Percentiles rank a stretch among this genome's conserved stretches.
phyloP scores from a whole-genome alignment of 176 grass and related monocot species.

The Phyllostachys edulis region DNA sequence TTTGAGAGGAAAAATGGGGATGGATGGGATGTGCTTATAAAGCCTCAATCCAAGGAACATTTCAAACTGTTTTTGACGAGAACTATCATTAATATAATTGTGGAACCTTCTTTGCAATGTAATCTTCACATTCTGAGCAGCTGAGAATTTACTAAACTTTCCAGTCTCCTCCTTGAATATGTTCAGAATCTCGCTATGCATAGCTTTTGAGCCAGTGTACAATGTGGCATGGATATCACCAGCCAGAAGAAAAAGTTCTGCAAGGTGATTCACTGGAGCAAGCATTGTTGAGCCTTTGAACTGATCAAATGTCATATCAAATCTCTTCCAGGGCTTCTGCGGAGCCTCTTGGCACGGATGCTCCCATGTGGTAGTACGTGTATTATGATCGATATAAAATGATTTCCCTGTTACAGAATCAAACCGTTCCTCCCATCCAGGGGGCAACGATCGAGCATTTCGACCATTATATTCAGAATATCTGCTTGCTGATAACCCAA shows the following conservation, averaged over 20 bases:
- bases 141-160: slow-evolving; percentile 85
- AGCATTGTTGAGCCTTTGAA: slow-evolving; percentile 93
- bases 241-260: slow-evolving; percentile 92
- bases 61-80: slow-evolving; percentile 95
- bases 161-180: slow-evolving; percentile 96
- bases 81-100: slow-evolving; percentile 82
- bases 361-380: slow-evolving; percentile 83
- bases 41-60: slow-evolving; percentile 99
- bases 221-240: slow-evolving; percentile 99
- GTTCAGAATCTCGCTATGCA: slow-evolving; percentile 98
- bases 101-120: slow-evolving; percentile 84
- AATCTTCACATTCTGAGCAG: slow-evolving; percentile 97
- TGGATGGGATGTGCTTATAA: slow-evolving; percentile 92
- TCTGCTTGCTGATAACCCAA: slow-evolving; percentile 54
- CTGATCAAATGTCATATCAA: slow-evolving; percentile 91
- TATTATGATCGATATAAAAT: slow-evolving; percentile 97
- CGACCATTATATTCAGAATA: slow-evolving; percentile 57
- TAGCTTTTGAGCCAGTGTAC: slow-evolving; percentile 99
- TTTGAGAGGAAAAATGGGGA: slow-evolving; percentile 81
- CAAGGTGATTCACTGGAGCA: slow-evolving; percentile 80
- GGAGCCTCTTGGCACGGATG: slow-evolving; percentile 77
- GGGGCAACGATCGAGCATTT: slow-evolving; percentile 57
- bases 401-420: slow-evolving; percentile 89
- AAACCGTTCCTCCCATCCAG: slow-evolving; percentile 94
- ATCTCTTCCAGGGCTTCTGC: slow-evolving; percentile 91